Base-by-base conservation (phyloP, 2,329 filamentous ascomycete species). In the Hymenoscyphus occultus region DNA sequence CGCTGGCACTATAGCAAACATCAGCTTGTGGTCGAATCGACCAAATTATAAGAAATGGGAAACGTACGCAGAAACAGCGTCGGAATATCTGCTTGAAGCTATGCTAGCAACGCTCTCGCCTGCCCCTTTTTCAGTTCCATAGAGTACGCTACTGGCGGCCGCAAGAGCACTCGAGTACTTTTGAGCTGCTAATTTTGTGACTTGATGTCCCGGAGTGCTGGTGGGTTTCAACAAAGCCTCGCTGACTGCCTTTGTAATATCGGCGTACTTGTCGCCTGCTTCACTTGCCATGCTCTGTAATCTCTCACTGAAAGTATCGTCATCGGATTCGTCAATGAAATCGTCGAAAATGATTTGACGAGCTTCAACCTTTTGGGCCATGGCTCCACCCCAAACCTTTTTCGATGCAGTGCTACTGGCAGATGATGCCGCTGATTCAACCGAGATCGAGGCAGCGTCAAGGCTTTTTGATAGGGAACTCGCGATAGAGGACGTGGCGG, bases 51-150 rank as follows among this genome's bases (percentile, higher is more conserved):
- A 39, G 32, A 31, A 61, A n/a, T 32, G 35, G 45, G 14, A 39
- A 39, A 73, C 82, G 78, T 79, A 83, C 77, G 85, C 84, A 65
- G 82, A 80, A 64, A 88, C 83, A 62, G 86, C 86, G 66, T 83
- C 78, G 35, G 78, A 76, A 72, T 86, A 88, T 65, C 81, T 81
- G 59, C 84, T 81, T 28, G 82, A 80, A 16, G 82, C 83, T 48
- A 80, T 80, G 65, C 80, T 83, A 9, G 80, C 80, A 32, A 82
- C 77, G 60, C 79, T 82, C 67, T 81, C 78, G 10, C 71, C 76
- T 39, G 73, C 71, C n/a, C 78, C 77, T 64, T 77, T 72, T 57
- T 78, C 71, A 5, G 77, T 80, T 14, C 84, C 84, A 68, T 86
- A 86, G 0, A 88, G 72, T 5, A 80, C 82, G 62, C 78, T 81